Conservation (phyloP, 768 basidiomycete species). For the Hebeloma cylindrosporum region DNA sequence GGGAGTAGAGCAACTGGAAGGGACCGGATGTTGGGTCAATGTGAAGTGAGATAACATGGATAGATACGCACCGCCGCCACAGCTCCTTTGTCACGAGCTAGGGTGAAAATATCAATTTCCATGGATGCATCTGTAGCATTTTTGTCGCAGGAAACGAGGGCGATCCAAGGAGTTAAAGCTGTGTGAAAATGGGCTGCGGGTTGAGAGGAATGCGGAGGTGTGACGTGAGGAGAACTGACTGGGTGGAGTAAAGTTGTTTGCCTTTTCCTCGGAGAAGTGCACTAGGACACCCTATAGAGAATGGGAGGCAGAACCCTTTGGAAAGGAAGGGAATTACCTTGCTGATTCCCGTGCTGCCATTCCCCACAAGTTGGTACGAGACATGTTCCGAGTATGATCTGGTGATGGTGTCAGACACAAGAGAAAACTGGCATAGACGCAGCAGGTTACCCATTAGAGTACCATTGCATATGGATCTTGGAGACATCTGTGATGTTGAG, state of each 20-base stretch:
- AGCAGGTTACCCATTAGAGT: constrained; percentile 43
- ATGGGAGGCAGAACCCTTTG: constrained; percentile 2
- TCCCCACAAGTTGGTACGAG: constrained; percentile 58
- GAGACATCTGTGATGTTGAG: constrained; percentile 58
- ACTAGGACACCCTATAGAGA: constrained; percentile 74
- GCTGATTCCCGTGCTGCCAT: constrained; percentile 48
- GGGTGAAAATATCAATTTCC: constrained; percentile 76
- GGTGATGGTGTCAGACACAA: constrained; percentile 8
- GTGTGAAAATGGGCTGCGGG: constrained; percentile 17
- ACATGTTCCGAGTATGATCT: constrained; percentile 56
- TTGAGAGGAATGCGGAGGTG: constrained; percentile 2
- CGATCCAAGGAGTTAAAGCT: constrained; percentile 89
- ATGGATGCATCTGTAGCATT: constrained; percentile 67
- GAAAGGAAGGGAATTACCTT: constrained; percentile 41
- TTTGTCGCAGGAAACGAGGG: constrained; percentile 78
- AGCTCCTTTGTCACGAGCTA: constrained; percentile 77
- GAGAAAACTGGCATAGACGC: neutral
- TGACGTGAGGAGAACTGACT: constrained; percentile 29
- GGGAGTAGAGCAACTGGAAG: constrained; percentile 75
- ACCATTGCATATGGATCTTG: constrained; percentile 62
- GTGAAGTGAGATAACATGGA: neutral
- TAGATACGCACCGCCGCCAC: constrained; percentile 64
- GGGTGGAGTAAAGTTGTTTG: constrained; percentile 48
- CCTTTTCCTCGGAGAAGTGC: constrained; percentile 72
- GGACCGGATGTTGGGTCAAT: neutral